Evolutionary conservation across 139 green algal species (phyloP), one percentile per base, ranked within the genome.

Genomic region (Dunaliella sp.): DNA sequence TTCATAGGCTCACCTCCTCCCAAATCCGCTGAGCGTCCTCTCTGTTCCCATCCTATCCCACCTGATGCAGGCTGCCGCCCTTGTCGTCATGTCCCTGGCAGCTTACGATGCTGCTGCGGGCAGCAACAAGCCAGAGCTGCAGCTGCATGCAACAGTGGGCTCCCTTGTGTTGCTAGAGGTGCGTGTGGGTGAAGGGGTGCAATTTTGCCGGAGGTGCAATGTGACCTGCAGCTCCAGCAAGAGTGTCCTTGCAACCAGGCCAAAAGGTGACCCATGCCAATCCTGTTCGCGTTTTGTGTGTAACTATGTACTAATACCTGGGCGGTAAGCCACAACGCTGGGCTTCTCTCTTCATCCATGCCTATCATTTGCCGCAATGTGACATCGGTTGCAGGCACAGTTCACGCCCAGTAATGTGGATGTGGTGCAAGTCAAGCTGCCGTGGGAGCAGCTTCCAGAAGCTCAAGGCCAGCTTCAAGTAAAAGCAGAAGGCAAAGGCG

Each of bases 51-150:
- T n/a, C n/a, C n/a, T n/a, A n/a, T n/a, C n/a, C n/a, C n/a, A n/a
- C n/a, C n/a, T n/a, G n/a, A n/a, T n/a, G 16, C 80, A 76, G 28
- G 80, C 80, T 72, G 24, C 80, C 12, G 83, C 79, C 1, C 73
- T 90, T 3, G 30, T 65, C 0, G 26, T 24, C 2, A 32, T 2
- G 32, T 78, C 87, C 31, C 78, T 90, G 1, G 57, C 79, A 0
- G 24, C 48, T 1, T 90, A 90, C 30, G 87, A 90, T 7, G 36
- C 16, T 33, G 30, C 24, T 30, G 80, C 83, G 0, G 37, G 37
- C 7, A 85, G 76, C 87, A 84, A 78, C 21, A 74, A 33, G 2
- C 87, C 87, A n/a, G 76, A 90, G 37, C 73, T 90, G 81, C 1
- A 3, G 34, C 38, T 85, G 28, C 36, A 25, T 77, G 81, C 81